These are phyloP conservation scores for Gossypium longicalyx DNA, from an alignment of 345 rosid genomes.

Conservation along the genomic window DNA sequence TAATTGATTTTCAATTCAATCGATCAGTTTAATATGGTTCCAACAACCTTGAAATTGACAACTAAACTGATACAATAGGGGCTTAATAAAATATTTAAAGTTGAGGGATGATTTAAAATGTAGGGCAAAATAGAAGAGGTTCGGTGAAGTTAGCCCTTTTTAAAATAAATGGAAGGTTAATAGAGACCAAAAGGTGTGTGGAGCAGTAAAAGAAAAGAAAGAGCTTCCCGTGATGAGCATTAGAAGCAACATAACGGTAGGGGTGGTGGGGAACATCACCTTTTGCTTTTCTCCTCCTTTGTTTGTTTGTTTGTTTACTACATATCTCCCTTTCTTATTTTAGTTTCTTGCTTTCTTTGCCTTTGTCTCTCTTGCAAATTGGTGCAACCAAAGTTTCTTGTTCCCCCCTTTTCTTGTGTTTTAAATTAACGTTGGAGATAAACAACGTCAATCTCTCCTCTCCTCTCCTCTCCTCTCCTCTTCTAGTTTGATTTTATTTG, in stretches of 20 bases:
- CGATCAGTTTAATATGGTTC: too few relatives aligned
- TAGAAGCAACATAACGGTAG: slow-evolving; percentile 39
- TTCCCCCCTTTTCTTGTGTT: background rate
- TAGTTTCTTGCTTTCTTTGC: background rate
- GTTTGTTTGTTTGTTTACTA: background rate
- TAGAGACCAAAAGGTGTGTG: slow-evolving; percentile 31
- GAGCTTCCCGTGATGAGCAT: slow-evolving; percentile 12
- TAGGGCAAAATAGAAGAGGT: background rate
- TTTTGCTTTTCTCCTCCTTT: slow-evolving; percentile 23
- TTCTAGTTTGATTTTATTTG: too few relatives aligned
- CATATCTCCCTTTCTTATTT: background rate
- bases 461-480: too few relatives aligned
- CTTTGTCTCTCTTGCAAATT: background rate
- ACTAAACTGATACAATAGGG: too few relatives aligned
- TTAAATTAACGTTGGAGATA: too few relatives aligned
- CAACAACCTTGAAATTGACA: too few relatives aligned
- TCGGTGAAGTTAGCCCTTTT: background rate
- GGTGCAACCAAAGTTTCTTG: background rate
- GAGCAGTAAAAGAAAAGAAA: slow-evolving; percentile 36
- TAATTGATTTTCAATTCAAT: too few relatives aligned
- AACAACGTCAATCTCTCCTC: too few relatives aligned
- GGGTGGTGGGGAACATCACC: slow-evolving; percentile 49
- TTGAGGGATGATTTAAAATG: background rate
- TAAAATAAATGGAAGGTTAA: too few relatives aligned
- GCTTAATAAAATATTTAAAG: too few relatives aligned